These are phyloP conservation scores for Cardamine resedifolia DNA, from an alignment of 345 rosid genomes.

Conservation along the genomic window DNA sequence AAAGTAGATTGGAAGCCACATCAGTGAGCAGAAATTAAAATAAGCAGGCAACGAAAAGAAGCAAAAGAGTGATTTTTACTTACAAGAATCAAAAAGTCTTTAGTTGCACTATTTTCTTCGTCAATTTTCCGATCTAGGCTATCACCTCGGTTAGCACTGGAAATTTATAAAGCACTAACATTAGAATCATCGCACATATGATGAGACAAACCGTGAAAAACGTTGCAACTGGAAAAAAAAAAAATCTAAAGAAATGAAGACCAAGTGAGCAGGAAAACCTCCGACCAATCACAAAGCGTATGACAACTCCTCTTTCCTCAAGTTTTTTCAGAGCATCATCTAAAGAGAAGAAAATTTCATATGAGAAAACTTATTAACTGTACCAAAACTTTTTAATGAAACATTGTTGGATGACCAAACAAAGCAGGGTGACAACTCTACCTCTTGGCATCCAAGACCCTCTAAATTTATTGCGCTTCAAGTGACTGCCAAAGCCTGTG, in stretches of 20 bases:
- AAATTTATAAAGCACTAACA: conserved; percentile 22
- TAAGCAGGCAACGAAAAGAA: conserved; percentile 16
- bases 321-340: conserved; percentile 85
- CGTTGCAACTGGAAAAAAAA: background rate
- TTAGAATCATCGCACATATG: background rate
- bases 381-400: background rate
- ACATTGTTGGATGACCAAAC: background rate
- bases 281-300: conserved; percentile 95
- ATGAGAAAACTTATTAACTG: background rate
- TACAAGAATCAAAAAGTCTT: conserved; percentile 94
- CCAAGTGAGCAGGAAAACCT: conserved; percentile 54
- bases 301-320: conserved; percentile 87
- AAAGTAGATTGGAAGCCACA: conserved; percentile 14
- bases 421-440: conserved; percentile 21
- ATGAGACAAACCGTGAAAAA: background rate
- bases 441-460: conserved; percentile 99
- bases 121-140: conserved; percentile 89
- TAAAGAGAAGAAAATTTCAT: conserved; percentile 22
- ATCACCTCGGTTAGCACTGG: conserved; percentile 95
- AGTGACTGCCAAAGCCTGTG: conserved; percentile 89
- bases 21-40: conserved; percentile 2
- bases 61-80: conserved; percentile 33
- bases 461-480: conserved; percentile 75
- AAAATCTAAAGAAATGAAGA: conserved; percentile 9
- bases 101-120: conserved; percentile 63